Evolutionary conservation across 2,329 filamentous ascomycete genomes (phyloP), one percentile per base, ranked within the genome.

Genomic region (Leptographium procerum): DNA sequence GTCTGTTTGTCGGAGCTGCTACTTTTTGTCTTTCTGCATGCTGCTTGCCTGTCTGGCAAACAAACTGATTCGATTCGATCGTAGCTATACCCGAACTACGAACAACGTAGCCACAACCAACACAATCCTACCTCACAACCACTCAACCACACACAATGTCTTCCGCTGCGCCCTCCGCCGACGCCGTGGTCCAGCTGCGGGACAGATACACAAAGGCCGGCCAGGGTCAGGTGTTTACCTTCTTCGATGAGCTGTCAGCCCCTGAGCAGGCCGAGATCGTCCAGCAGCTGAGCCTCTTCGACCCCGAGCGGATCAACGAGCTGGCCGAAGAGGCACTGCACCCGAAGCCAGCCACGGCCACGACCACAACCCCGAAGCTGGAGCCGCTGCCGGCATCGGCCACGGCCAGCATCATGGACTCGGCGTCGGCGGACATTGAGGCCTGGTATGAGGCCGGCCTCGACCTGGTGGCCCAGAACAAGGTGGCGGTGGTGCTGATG

Each of bases 331-430:
- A 82, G 70, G 90, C 91, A 61, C 80, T 97, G 63, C 83, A 91
- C 75, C 89, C 91, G 67, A 78, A 84, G 61, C 75, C 76, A 61
- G 78, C 84, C 61, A 75, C 75, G 60, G 75, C 79, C 62, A 73
- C 75, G 45, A 69, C 71, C 53, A 66, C 73, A 60, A 72, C 78
- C 58, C 78, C 75, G 60, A 72, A 72, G 36, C 84, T 97, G 69
- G 89, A 96, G 73, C 92, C 92, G 56, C 84, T 99, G 28, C 94
- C 94, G 63, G 86, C 89, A 52, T 85, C 86, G 59, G 89, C 90
- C 54, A 89, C 85, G 53, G 94, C 91, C 56, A 96, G 91, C 60
- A 89, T 96, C 66, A 84, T 97, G 70, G 92, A 97, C 74, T 95
- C 91, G 61, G 83, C 88, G 66, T 72, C 85, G 55, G 82, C 84